Evolutionary conservation across 2,329 filamentous ascomycete species (phyloP).

Genomic region (Paraconiothyrium brasiliense): DNA sequence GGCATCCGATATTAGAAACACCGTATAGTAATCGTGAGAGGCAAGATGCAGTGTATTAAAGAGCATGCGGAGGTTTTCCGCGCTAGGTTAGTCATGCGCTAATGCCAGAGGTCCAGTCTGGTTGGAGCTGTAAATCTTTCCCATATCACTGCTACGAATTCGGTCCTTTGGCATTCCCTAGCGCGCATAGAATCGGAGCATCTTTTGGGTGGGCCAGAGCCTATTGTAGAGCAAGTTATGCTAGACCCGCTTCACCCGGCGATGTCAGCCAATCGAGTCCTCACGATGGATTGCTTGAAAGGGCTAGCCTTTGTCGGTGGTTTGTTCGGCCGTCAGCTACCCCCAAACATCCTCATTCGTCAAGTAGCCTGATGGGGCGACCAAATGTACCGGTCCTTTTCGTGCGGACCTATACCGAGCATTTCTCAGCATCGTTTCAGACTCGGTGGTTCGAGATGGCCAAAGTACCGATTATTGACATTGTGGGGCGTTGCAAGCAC

Average conservation of each 20-base stretch:
- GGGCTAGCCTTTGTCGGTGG: conserved; percentile 6
- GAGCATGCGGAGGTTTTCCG: conserved; percentile 11
- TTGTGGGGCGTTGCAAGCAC: background rate
- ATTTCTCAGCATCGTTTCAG: conserved; percentile 9
- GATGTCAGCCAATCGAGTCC: background rate
- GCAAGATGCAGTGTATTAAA: background rate
- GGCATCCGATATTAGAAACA: background rate
- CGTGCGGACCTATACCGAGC: background rate
- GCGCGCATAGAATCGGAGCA: background rate
- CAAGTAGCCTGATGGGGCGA: background rate
- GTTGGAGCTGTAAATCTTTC: background rate
- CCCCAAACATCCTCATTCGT: background rate
- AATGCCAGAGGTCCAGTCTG: background rate
- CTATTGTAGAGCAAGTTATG: background rate
- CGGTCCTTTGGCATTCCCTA: background rate
- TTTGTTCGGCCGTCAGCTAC: background rate
- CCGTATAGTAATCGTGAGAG: background rate
- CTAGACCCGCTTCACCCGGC: background rate
- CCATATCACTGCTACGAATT: background rate
- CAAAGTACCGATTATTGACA: background rate
- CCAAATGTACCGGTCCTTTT: background rate
- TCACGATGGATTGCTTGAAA: conserved; percentile 7
- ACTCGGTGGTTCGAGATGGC: background rate
- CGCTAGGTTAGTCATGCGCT: conserved; percentile 2
- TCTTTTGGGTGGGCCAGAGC: background rate